phyloP scores from a whole-genome alignment of 208 protist genomes.

The Trichomonas gallinae region DNA sequence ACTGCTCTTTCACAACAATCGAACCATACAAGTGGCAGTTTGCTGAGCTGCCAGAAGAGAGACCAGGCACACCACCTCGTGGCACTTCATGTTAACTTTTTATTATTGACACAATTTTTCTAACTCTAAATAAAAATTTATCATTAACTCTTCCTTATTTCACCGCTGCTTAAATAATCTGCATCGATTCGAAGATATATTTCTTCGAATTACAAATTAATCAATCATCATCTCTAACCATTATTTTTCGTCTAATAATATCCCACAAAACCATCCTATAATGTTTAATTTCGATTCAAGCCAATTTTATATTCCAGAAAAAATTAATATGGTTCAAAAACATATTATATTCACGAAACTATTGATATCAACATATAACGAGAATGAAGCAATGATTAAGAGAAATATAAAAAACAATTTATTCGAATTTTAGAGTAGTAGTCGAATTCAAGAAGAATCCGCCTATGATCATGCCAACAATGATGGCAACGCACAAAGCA shows the following conservation, averaged over 20 bases:
- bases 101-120: background rate
- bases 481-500: background rate
- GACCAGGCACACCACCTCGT: background rate
- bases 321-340: no score
- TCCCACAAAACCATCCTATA: no score
- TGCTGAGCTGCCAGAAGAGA: background rate
- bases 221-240: no score
- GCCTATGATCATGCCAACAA: background rate
- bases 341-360: no score
- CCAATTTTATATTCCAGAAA: no score
- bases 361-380: no score
- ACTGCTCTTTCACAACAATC: slow-evolving; percentile 47
- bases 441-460: background rate
- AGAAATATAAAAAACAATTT: background rate
- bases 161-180: no score
- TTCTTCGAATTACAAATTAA: no score
- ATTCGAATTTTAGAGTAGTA: background rate
- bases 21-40: background rate
- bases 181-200: no score
- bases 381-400: no score
- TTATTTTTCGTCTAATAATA: no score
- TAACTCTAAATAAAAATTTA: background rate
- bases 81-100: background rate
- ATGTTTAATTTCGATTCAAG: no score
- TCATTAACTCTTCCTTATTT: background rate